Conservation (phyloP, 164 flowering plant genomes). For the Tinospora cordifolia region DNA sequence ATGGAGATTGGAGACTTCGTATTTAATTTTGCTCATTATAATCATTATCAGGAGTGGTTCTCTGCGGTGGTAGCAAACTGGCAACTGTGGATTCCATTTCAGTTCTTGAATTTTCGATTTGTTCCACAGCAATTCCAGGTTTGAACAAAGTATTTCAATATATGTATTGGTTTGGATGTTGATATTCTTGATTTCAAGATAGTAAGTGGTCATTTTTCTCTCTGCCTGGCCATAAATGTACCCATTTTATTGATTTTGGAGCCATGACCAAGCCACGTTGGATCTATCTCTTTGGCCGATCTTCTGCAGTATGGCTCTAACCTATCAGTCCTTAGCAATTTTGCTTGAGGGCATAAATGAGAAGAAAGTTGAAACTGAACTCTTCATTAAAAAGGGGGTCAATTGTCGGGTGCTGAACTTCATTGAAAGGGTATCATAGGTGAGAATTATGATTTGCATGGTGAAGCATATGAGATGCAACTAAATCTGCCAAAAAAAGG, state of each 20-base stretch:
- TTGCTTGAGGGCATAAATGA: not conserved
- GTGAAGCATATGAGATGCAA: no score
- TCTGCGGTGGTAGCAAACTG: constrained; percentile 80
- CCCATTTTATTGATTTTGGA: no score
- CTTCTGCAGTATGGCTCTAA: no score
- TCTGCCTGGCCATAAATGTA: not conserved
- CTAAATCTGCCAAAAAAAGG: no score
- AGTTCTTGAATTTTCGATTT: constrained; percentile 80
- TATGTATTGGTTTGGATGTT: not conserved
- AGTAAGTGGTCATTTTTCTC: not conserved
- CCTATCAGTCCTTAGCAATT: not conserved
- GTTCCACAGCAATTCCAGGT: constrained; percentile 96
- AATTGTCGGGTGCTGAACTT: no score
- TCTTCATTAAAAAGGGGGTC: no score
- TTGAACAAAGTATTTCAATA: not conserved
- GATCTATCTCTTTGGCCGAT: no score
- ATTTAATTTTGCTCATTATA: not conserved
- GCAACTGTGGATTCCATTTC: constrained; percentile 96
- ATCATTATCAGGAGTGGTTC: constrained; percentile 64
- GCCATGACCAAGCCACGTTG: no score
- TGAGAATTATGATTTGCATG: no score
- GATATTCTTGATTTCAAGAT: not conserved
- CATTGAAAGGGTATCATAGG: no score
- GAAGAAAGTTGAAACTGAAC: not conserved
- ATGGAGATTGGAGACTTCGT: not conserved